Evolutionary conservation across 2,329 filamentous ascomycete genomes (phyloP).

Genomic region (Trichocomaceae sp.): DNA sequence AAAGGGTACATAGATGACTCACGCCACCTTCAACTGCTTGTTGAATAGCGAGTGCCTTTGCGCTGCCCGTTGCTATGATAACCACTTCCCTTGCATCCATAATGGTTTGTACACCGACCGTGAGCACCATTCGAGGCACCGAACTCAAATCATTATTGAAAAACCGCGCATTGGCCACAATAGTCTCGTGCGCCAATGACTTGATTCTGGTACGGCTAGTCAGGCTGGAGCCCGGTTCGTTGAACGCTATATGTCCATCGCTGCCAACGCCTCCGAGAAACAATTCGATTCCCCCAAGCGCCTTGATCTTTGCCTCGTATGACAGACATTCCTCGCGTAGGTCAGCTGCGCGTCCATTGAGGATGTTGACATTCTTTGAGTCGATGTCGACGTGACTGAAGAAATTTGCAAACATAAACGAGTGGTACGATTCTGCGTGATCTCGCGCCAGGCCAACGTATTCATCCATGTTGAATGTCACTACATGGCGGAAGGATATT

Average conservation of each 20-base stretch:
- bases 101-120: conserved; percentile 13
- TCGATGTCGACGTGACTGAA: conserved; percentile 70
- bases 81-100: conserved; percentile 11
- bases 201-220: conserved; percentile 67
- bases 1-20: conserved; percentile 11
- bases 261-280: conserved; percentile 72
- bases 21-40: conserved; percentile 10
- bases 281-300: conserved; percentile 62
- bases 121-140: conserved; percentile 12
- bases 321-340: conserved; percentile 59
- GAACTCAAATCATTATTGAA: conserved; percentile 54
- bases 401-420: conserved; percentile 79
- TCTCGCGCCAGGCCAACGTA: conserved; percentile 71
- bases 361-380: conserved; percentile 67
- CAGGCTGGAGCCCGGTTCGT: conserved; percentile 70
- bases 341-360: conserved; percentile 65
- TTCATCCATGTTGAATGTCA: conserved; percentile 83
- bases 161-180: conserved; percentile 69
- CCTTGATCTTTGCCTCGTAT: conserved; percentile 12
- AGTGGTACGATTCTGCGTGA: conserved; percentile 71
- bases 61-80: conserved; percentile 6
- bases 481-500: conserved; percentile 70
- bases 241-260: conserved; percentile 78
- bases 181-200: conserved; percentile 71
- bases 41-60: conserved; percentile 10